Percentiles rank a stretch among this genome's conserved stretches.
phyloP scores from a whole-genome alignment of 108 stramenopile genomes.

The Cyclostephanos invisitatus region DNA sequence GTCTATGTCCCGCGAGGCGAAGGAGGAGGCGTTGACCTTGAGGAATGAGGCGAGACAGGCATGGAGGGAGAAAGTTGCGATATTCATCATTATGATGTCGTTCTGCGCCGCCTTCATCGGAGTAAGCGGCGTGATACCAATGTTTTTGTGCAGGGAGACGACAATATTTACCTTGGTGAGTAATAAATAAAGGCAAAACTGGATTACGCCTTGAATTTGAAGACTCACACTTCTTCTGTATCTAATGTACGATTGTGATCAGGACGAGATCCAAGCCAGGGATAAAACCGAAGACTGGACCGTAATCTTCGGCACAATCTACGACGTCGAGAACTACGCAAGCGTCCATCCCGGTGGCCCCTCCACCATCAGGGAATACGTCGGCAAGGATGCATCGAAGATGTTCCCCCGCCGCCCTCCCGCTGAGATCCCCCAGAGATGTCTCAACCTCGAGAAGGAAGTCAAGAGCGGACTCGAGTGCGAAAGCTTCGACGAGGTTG shows the following conservation, averaged over 20 bases:
- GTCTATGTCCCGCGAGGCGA: slow-evolving; percentile 8
- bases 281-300: slow-evolving; percentile 52
- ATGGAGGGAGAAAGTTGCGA: slow-evolving; percentile 53
- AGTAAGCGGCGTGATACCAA: slow-evolving; percentile 49
- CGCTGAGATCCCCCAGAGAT: slow-evolving; percentile 31
- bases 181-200: not conserved
- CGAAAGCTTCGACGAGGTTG: slow-evolving; percentile 38
- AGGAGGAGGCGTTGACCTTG: slow-evolving; percentile 10
- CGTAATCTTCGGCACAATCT: slow-evolving; percentile 49
- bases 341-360: slow-evolving; percentile 42
- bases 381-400: slow-evolving; percentile 42
- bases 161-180: slow-evolving; percentile 36
- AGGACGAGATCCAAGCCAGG: slow-evolving; percentile 44
- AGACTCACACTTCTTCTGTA: not conserved
- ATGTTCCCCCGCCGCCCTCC: slow-evolving; percentile 51
- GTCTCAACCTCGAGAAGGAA: slow-evolving; percentile 31
- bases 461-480: slow-evolving; percentile 23
- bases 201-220: not conserved
- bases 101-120: slow-evolving; percentile 44
- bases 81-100: slow-evolving; percentile 45
- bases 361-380: slow-evolving; percentile 19
- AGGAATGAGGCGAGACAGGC: slow-evolving; percentile 44
- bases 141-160: slow-evolving; percentile 50
- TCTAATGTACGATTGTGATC: slow-evolving; percentile 1
- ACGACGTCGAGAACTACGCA: slow-evolving; percentile 40